Percentiles rank a stretch among this genome's conserved stretches.
phyloP scores from a whole-genome alignment of 2,329 filamentous ascomycete species.

The Amylocarpus encephaloides region DNA sequence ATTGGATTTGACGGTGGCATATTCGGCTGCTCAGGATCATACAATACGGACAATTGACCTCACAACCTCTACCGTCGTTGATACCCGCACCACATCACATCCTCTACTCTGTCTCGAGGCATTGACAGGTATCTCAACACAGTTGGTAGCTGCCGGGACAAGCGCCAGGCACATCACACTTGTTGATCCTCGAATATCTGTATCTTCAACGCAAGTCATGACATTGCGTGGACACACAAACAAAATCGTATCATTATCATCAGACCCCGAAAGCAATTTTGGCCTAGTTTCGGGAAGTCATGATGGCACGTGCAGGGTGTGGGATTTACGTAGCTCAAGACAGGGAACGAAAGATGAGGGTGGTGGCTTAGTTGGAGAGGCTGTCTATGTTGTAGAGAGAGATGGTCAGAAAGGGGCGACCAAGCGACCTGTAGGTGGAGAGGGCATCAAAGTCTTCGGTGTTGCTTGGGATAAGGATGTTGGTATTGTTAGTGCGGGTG shows the following conservation, averaged over 20 bases:
- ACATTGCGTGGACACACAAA: conserved; percentile 89
- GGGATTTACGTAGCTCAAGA: conserved; percentile 76
- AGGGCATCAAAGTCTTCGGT: conserved; percentile 83
- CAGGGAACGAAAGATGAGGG: conserved; percentile 53
- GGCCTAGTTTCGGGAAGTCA: conserved; percentile 84
- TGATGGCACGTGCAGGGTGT: conserved; percentile 87
- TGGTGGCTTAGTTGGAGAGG: conserved; percentile 57
- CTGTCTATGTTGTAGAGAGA: conserved; percentile 68
- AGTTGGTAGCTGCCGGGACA: conserved; percentile 65
- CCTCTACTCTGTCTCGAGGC: conserved; percentile 74
- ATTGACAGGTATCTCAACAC: conserved; percentile 51
- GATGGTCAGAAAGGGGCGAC: conserved; percentile 60
- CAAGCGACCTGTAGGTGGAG: conserved; percentile 62
- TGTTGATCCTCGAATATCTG: conserved; percentile 80
- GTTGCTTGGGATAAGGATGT: conserved; percentile 80
- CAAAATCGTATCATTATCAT: conserved; percentile 48
- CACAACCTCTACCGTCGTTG: conserved; percentile 70
- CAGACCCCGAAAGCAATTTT: conserved; percentile 59
- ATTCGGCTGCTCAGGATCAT: conserved; percentile 88
- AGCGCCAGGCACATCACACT: conserved; percentile 82
- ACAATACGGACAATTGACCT: conserved; percentile 87
- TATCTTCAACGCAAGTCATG: conserved; percentile 72
- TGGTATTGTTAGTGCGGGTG: conserved; percentile 84
- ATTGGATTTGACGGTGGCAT: conserved; percentile 78
- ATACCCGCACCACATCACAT: conserved; percentile 76